Conservation (phyloP, 345 rosid genomes). For the Brassica rapa region DNA sequence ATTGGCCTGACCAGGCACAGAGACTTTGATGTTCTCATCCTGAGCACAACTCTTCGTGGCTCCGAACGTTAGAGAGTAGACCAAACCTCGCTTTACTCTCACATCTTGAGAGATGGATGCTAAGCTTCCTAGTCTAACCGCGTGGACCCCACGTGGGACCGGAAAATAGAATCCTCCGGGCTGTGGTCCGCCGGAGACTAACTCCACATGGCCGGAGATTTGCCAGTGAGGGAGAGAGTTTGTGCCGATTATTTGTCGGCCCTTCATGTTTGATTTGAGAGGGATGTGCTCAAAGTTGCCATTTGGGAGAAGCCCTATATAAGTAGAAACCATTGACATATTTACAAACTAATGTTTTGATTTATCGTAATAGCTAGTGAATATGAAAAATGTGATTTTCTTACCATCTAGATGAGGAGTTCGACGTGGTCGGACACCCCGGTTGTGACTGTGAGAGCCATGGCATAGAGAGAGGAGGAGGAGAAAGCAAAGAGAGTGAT, state of each 20-base stretch:
- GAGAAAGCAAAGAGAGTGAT: slow-evolving; percentile 36
- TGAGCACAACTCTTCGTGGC: slow-evolving; percentile 79
- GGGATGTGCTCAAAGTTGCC: slow-evolving; percentile 76
- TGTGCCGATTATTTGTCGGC: slow-evolving; percentile 64
- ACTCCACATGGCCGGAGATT: slow-evolving; percentile 69
- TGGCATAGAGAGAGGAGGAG: slow-evolving; percentile 32
- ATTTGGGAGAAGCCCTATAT: slow-evolving; percentile 60
- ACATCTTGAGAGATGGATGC: slow-evolving; percentile 69
- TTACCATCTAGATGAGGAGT: slow-evolving; percentile 41
- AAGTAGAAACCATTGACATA: not conserved
- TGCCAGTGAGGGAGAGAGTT: slow-evolving; percentile 85
- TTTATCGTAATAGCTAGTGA: not conserved
- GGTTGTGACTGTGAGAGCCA: slow-evolving; percentile 18
- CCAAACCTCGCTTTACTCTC: slow-evolving; percentile 41
- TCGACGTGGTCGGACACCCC: slow-evolving; percentile 13
- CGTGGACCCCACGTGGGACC: slow-evolving; percentile 77
- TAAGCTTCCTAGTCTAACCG: slow-evolving; percentile 72
- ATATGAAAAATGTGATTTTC: not conserved
- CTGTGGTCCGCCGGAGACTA: slow-evolving; percentile 75
- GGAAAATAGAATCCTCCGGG: slow-evolving; percentile 75
- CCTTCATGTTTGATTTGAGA: slow-evolving; percentile 55
- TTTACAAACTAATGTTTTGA: not conserved
- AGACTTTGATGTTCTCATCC: slow-evolving; percentile 63
- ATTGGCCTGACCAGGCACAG: slow-evolving; percentile 54
- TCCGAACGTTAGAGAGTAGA: slow-evolving; percentile 77